Percentiles rank a stretch among this genome's conserved stretches.
Evolutionary conservation across 176 grass and related monocot genomes (phyloP).

Genomic region (Musa schizocarpa): DNA sequence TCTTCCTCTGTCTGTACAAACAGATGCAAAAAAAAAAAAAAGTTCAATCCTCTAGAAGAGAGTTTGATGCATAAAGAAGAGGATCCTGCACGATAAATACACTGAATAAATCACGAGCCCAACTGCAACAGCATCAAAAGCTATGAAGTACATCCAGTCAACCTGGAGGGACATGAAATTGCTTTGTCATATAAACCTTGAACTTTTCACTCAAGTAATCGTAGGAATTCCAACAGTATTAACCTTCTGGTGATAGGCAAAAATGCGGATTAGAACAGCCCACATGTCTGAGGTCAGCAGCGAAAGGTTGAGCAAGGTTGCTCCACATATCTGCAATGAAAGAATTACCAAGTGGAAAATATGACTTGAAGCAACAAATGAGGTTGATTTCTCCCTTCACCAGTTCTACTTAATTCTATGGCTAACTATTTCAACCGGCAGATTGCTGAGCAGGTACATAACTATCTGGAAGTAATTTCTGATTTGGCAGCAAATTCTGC

Average conservation of each 20-base stretch:
- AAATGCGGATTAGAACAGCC: constrained; percentile 23
- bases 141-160: constrained; percentile 21
- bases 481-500: neutral
- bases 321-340: constrained; percentile 13
- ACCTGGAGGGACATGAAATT: constrained; percentile 4
- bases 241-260: constrained; percentile 22
- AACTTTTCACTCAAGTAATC: neutral
- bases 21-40: neutral
- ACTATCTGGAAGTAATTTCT: neutral
- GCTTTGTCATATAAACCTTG: neutral
- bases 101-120: constrained; percentile 16
- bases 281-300: constrained; percentile 20
- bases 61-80: neutral
- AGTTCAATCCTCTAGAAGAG: neutral
- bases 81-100: neutral
- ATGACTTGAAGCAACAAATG: neutral
- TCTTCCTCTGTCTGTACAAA: neutral
- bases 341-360: neutral
- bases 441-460: neutral
- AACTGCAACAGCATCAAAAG: constrained; percentile 4
- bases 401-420: neutral
- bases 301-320: constrained; percentile 17
- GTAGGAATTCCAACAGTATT: neutral
- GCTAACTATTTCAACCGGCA: neutral
- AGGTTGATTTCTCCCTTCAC: neutral